These are phyloP conservation scores for Barbarea vulgaris DNA, from an alignment of 345 rosid species.

Conservation along the genomic window DNA sequence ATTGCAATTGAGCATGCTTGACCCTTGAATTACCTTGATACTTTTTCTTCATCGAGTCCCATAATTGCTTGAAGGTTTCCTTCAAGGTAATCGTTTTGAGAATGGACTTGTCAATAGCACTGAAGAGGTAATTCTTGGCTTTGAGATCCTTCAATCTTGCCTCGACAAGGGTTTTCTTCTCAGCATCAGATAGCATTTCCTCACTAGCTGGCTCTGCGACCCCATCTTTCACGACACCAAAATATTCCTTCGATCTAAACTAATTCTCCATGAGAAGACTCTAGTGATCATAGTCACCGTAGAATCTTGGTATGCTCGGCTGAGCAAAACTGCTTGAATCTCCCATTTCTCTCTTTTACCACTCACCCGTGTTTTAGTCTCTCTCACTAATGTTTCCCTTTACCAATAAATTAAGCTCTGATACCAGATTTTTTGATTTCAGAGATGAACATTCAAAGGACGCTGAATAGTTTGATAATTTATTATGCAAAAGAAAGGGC, in stretches of 20 bases:
- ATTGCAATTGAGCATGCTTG: not conserved
- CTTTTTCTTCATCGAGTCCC: not conserved
- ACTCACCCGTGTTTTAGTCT: not conserved
- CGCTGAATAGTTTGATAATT: no score
- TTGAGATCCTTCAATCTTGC: not conserved
- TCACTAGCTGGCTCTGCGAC: not conserved
- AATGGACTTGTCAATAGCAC: not conserved
- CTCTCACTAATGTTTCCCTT: no score
- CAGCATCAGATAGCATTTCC: fast-evolving
- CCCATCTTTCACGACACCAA: not conserved
- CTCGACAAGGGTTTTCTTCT: not conserved
- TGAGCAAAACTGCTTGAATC: not conserved
- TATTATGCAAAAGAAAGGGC: no score
- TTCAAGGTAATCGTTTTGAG: not conserved
- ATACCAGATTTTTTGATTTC: not conserved
- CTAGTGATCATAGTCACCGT: not conserved
- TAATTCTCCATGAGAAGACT: slow-evolving; percentile 17
- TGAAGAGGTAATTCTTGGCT: not conserved
- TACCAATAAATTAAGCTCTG: not conserved
- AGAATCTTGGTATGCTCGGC: not conserved
- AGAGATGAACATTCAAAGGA: not conserved
- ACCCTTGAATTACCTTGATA: not conserved
- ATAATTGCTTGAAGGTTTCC: not conserved
- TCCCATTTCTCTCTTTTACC: not conserved
- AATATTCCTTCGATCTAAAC: not conserved